Base-by-base conservation (phyloP, 768 basidiomycete genomes). In the Phaeotremella skinneri region DNA sequence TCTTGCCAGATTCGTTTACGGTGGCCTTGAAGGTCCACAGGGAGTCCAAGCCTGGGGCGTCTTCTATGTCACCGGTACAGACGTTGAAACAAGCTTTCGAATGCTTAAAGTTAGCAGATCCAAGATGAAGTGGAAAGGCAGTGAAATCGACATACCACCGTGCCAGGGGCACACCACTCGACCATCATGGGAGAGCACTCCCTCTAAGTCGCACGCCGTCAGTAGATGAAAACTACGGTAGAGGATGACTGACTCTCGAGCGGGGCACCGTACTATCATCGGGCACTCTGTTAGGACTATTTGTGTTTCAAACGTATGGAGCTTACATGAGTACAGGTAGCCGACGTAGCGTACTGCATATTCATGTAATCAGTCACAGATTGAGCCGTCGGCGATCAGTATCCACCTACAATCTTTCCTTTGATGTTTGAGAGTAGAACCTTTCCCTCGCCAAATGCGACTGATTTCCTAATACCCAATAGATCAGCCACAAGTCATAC, bases 81-180 rank as follows among this genome's bases (percentile, higher is more conserved):
- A 89, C 82, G 67, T 88, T 89, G 81, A 91, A 94, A 78, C 91
- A 92, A 30, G 90, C 90, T 89, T 25, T 54, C 52, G 45, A 21
- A n/a, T n/a, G 32, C 29, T 59, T 25, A 58, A 59, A 30, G n/a
- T 11, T 13, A 29, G 20, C 37, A 55, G 56, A 21, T 13, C 25
- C 16, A 17, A 21, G 25, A 3, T 27, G 49, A 37, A 7, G 3
- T 23, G 25, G 2, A 17, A 17, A 9, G n/a, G 37, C n/a, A 9
- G 9, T 39, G 37, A 9, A 39, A n/a, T 29, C 13, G 32, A 67
- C 77, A 49, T 68, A 87, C 88, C 88, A 81, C 89, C 90, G 70
- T 91, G 90, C 90, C 89, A 91, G 11, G 89, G 88, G 68, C 91
- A 93, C 49, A 88, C 84, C 20, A 93, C 83, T 59, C 88, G 80